Percentiles rank a stretch among this genome's conserved stretches.
Conservation (phyloP, 1,139 yeast species). For the Scheffersomyces parashehatae region DNA sequence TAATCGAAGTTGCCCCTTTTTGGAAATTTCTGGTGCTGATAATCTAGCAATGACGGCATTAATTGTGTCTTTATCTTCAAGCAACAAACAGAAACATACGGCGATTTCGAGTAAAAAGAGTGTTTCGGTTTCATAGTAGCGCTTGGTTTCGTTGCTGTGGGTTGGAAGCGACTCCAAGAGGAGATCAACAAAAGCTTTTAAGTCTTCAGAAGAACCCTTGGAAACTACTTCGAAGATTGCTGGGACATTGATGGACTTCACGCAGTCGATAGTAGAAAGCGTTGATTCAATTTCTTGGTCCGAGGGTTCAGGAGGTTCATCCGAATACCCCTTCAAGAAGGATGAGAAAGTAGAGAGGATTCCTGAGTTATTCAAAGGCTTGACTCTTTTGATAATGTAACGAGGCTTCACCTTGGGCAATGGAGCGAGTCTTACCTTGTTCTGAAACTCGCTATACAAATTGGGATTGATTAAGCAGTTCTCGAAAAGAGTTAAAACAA, state of each 20-base stretch:
- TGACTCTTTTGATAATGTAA: conserved; percentile 60
- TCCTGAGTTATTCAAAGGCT: conserved; percentile 67
- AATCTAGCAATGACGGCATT: conserved; percentile 24
- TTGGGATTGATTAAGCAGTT: conserved; percentile 73
- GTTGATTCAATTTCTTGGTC: conserved; percentile 91
- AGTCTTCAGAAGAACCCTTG: conserved; percentile 26
- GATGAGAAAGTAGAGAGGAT: conserved; percentile 88
- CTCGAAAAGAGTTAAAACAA: conserved; percentile 67
- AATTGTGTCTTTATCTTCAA: conserved; percentile 38
- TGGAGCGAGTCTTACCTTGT: conserved; percentile 47
- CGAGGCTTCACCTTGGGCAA: conserved; percentile 68
- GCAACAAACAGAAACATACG: conserved; percentile 50
- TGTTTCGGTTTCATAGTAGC: conserved; percentile 55
- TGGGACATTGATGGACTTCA: conserved; percentile 63
- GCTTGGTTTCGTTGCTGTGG: conserved; percentile 33
- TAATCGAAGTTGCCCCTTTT: conserved; percentile 33
- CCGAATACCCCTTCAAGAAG: conserved; percentile 82
- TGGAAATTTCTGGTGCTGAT: conserved; percentile 23
- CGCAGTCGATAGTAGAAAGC: conserved; percentile 77
- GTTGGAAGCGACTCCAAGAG: conserved; percentile 34
- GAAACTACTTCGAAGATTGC: conserved; percentile 49
- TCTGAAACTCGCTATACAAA: conserved; percentile 64
- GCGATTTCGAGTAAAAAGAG: conserved; percentile 57
- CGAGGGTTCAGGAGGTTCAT: conserved; percentile 87
- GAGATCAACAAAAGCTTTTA: conserved; percentile 18